Evolutionary conservation across 768 basidiomycete species (phyloP), one percentile per base, ranked within the genome.

Genomic region (Holtermannia corniformis): DNA sequence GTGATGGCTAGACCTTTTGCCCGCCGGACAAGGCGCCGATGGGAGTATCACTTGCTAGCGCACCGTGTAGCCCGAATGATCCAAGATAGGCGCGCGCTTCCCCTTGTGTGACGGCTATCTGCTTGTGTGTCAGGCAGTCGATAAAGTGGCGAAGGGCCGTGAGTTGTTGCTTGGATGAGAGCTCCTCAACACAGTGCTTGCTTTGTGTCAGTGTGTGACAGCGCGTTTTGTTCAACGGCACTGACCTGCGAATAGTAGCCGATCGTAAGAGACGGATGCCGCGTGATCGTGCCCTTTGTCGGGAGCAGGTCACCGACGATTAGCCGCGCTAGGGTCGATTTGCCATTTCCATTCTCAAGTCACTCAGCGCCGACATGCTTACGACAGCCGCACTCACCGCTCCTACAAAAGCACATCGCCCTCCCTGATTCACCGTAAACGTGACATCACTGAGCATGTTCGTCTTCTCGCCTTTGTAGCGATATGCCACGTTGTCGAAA

Each of bases 171-270:
- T 51, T 62, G 12, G 28, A 40, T 10, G 77, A 72, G 3, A 82
- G 73, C 40, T 76, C 74, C 57, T 83, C 82, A 13, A 84, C 81
- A 0, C 77, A 76, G 62, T 82, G 79, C 41, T 59, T n/a, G 13
- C 20, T 13, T 22, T 41, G 10, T 2, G 27, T 49, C 21, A 5
- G 28, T 21, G 13, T 12, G 43, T 19, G 23, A 12, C 48, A n/a
- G 46, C 44, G 22, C 4, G 41, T 5, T 12, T 20, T 21, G 22
- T 5, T 7, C 13, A 12, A 21, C 13, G 13, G 37, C 32, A 37
- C 45, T 40, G 11, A 59, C 57, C 60, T 85, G 82, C 0, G 77
- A 77, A 60, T 80, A 85, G 68, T 81, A 81, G 1, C 80, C 81
- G 32, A 84, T 78, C 19, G 74, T 74, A 25, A 79, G 72, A 4